Base-by-base conservation (phyloP, 345 rosid genomes). In the Bruguiera parviflora region DNA sequence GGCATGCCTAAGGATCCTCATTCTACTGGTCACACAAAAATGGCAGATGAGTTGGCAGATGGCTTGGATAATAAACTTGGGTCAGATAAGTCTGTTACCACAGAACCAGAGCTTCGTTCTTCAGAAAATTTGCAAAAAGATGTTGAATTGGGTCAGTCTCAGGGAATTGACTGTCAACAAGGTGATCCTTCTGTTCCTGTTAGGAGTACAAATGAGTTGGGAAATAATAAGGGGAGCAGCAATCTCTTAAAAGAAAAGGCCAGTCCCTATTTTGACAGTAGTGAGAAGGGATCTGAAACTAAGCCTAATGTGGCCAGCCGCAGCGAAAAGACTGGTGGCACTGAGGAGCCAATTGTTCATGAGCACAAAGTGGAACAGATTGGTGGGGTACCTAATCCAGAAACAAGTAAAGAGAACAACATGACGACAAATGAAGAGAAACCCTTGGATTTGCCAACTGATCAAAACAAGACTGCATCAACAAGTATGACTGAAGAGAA, bases 361-460 rank as follows among this genome's bases (percentile, higher is more conserved):
- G 86, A 77, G 69, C 61, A 61, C 65, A 79, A 78, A 75, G 78
- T 63, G 32, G 81, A 80, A 32, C 77, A 65, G 71, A 85, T 72
- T 72, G 81, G 65, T 71, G 81, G 68, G 69, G 46, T 24, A 75
- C 73, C 80, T 49, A 80, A 32, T 63, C 29, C 27, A 73, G 85
- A 84, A 74, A 65, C 47, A 35, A 78, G 74, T 63, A 81, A 66
- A 43, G 91, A 79, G 51, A 61, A 25, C 29, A 75, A 31, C 53
- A 27, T 69, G 65, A 77, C 67, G 69, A 86, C 65, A 67, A 82
- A 63, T 74, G 83, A 76, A 72, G 95, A 86, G 75, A 80, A 79
- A 76, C 67, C 61, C 63, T 18, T 35, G 46, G 84, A 79, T 71
- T 74, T 82, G 76, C 58, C 79, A 32, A 65, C 75, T 49, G 88